A percentile compares a stretch with the other conserved stretches of the same genome.
phyloP scores from a whole-genome alignment of 83 land plant genomes.

The Picea abies region DNA sequence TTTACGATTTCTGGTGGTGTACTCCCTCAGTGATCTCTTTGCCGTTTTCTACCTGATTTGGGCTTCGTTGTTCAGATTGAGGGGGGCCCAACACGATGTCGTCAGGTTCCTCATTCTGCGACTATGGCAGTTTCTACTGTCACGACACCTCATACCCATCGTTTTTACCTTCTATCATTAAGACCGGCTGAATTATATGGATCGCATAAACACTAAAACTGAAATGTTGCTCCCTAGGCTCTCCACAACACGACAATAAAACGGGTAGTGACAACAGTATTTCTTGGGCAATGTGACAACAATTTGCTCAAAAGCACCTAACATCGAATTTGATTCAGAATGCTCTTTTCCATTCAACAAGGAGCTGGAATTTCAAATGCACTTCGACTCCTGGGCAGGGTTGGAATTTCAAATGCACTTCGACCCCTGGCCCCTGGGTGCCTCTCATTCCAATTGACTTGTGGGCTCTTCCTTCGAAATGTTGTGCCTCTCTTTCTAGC shows the following conservation, averaged over 20 bases:
- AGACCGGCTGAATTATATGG: too few relatives aligned
- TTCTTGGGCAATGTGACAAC: too few relatives aligned
- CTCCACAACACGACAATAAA: too few relatives aligned
- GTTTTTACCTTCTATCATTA: constrained; percentile 18
- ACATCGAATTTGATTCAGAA: background rate
- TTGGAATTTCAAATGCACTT: too few relatives aligned
- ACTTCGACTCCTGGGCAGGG: background rate
- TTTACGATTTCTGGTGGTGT: background rate
- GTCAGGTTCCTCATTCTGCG: constrained; percentile 9
- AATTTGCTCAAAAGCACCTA: too few relatives aligned
- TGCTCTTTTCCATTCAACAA: background rate
- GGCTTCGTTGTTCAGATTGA: background rate
- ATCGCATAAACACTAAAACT: too few relatives aligned
- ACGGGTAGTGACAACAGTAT: too few relatives aligned
- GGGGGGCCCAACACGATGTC: constrained; percentile 15
- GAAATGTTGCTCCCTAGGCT: too few relatives aligned
- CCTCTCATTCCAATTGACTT: too few relatives aligned
- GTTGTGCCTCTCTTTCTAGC: too few relatives aligned
- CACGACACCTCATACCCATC: constrained; percentile 5
- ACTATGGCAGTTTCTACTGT: constrained; percentile 17
- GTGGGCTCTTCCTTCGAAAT: too few relatives aligned
- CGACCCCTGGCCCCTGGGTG: too few relatives aligned
- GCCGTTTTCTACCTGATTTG: background rate
- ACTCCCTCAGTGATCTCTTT: background rate
- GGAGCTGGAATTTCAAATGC: background rate